These are phyloP conservation scores for Tolypocladium pustulatum DNA, from an alignment of 2,329 filamentous ascomycete species.

Conservation along the genomic window DNA sequence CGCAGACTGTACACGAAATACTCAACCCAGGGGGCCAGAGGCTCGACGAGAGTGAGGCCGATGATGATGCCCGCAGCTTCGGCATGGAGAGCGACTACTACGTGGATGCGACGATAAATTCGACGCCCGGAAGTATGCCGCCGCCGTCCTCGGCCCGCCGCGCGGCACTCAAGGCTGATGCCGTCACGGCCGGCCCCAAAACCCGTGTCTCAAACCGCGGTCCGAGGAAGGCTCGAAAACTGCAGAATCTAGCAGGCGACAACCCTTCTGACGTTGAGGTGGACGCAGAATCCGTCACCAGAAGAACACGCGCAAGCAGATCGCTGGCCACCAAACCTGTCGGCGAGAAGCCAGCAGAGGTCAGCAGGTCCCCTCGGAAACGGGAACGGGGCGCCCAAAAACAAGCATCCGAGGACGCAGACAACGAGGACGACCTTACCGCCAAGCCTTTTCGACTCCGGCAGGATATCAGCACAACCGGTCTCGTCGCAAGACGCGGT, in stretches of 20 bases:
- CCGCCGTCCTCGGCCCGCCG: background rate
- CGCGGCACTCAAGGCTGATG: background rate
- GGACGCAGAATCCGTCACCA: background rate
- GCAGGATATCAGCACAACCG: background rate
- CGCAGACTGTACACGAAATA: background rate
- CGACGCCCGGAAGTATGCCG: conserved; percentile 10
- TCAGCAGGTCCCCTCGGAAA: too few relatives aligned
- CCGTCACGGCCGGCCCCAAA: background rate
- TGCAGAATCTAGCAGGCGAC: background rate
- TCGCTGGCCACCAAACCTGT: background rate
- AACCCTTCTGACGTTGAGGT: background rate
- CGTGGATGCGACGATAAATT: conserved; percentile 25
- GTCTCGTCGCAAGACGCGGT: background rate
- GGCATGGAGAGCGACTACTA: conserved; percentile 24
- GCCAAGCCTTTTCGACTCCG: background rate
- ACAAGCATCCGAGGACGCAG: background rate
- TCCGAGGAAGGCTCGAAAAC: background rate
- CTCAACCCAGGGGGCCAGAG: background rate
- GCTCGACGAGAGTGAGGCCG: conserved; percentile 13
- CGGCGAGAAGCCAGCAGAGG: background rate
- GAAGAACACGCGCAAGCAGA: background rate
- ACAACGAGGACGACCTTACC: background rate
- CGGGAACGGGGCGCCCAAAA: background rate
- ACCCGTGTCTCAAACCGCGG: background rate
- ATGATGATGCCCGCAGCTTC: conserved; percentile 25